phyloP scores from a whole-genome alignment of 257 asterid species.

The Jasminum sambac region DNA sequence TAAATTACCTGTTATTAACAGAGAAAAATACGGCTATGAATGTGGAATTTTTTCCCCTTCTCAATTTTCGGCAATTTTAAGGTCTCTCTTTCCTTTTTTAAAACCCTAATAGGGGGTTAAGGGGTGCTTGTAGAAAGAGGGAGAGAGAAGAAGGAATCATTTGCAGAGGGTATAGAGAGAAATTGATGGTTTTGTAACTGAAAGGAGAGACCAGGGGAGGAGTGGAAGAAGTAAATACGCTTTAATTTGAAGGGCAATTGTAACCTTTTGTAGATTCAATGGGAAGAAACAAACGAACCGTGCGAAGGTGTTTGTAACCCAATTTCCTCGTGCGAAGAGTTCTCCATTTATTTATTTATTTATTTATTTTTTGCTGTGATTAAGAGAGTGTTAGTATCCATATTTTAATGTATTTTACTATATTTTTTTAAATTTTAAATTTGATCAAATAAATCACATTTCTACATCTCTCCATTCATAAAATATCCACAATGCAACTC shows the following conservation, averaged over 20 bases:
- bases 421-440: no score
- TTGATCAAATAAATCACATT: no score
- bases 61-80: neutral
- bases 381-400: no score
- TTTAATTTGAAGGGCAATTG: conserved; percentile 11
- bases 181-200: conserved; percentile 37
- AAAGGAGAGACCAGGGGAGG: neutral
- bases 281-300: neutral
- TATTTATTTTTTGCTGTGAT: no score
- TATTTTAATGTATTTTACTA: no score
- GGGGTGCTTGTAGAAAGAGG: conserved; percentile 9
- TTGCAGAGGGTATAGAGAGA: conserved; percentile 24
- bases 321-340: no score
- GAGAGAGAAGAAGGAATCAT: neutral
- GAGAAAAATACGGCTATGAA: conserved; percentile 34
- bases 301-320: no score
- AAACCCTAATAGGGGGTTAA: conserved; percentile 31
- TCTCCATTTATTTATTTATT: no score
- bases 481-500: no score
- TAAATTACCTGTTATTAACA: conserved; percentile 33
- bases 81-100: neutral
- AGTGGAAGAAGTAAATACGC: conserved; percentile 27
- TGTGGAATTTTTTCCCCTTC: conserved; percentile 16
- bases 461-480: no score
- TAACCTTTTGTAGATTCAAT: neutral